phyloP scores from a whole-genome alignment of 352 stramenopile genomes.

The Thalassiosira mediterranea region DNA sequence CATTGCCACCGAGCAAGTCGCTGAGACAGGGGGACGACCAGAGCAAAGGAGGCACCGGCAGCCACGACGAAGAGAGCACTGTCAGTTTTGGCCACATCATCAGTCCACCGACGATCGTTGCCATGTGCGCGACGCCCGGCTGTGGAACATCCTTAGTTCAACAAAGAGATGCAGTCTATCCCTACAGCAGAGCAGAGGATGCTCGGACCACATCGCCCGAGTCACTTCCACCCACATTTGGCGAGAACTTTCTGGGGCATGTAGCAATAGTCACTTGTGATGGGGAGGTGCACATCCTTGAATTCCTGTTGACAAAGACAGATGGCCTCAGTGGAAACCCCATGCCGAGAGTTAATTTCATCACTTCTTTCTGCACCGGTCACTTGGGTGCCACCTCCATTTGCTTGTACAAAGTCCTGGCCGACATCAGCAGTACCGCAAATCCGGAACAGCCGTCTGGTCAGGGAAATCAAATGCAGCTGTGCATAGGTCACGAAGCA shows the following conservation, averaged over 20 bases:
- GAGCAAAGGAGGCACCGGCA: neutral
- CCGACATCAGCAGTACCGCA: neutral
- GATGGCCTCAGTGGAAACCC: neutral
- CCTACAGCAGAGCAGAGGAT: neutral
- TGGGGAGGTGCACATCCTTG: conserved; percentile 34
- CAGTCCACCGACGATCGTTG: conserved; percentile 38
- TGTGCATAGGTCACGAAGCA: conserved; percentile 44
- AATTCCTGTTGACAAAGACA: conserved; percentile 8
- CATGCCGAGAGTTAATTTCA: conserved; percentile 23
- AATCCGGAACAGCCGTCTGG: neutral
- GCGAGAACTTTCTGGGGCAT: conserved; percentile 36
- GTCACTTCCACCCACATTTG: conserved; percentile 2
- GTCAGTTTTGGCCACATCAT: neutral
- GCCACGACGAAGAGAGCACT: conserved; percentile 7
- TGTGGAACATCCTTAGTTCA: conserved; percentile 32
- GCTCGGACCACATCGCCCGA: neutral
- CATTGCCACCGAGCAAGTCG: conserved; percentile 20
- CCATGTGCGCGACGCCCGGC: conserved; percentile 44
- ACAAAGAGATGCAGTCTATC: conserved; percentile 5
- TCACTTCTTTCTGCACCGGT: conserved; percentile 43
- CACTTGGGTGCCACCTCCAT: conserved; percentile 42
- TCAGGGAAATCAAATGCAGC: neutral
- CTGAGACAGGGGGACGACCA: neutral
- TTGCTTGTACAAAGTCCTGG: conserved; percentile 32
- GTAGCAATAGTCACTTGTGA: conserved; percentile 43